phyloP scores from a whole-genome alignment of 345 rosid genomes.

The Eucalyptus tenuipes region DNA sequence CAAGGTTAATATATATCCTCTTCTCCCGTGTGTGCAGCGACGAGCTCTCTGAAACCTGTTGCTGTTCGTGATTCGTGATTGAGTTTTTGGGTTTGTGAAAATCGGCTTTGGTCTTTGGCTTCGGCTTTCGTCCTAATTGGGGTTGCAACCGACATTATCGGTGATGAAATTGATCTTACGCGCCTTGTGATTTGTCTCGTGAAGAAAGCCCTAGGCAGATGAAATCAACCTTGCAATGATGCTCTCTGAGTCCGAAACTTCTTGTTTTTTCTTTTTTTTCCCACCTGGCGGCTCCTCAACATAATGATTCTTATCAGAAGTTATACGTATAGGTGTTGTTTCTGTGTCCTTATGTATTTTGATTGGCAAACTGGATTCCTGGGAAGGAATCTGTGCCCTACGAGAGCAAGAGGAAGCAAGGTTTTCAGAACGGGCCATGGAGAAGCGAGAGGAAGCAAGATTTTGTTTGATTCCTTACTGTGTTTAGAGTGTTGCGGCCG shows the following conservation, averaged over 20 bases:
- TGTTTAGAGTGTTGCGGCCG: too few relatives aligned
- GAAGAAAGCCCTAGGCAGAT: not conserved
- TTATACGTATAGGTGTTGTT: not conserved
- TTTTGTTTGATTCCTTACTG: too few relatives aligned
- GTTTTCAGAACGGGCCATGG: too few relatives aligned
- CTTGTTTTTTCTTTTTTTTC: not conserved
- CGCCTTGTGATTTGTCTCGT: not conserved
- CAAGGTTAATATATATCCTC: constrained; percentile 7
- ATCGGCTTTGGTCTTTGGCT: not conserved
- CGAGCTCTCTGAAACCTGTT: not conserved
- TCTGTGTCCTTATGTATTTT: not conserved
- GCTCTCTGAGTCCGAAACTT: not conserved
- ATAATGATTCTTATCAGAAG: not conserved
- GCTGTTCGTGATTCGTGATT: not conserved
- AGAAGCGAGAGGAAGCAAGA: too few relatives aligned
- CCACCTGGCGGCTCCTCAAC: not conserved
- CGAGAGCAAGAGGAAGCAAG: too few relatives aligned
- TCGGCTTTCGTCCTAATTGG: not conserved
- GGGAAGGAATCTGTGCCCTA: too few relatives aligned
- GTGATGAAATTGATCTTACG: not conserved
- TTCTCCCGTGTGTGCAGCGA: not conserved
- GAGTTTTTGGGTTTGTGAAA: not conserved
- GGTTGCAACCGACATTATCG: not conserved
- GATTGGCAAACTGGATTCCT: too few relatives aligned
- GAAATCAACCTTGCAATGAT: not conserved